Conservation (phyloP, 78 protist species). For the Dictyostelium firmibasis region DNA sequence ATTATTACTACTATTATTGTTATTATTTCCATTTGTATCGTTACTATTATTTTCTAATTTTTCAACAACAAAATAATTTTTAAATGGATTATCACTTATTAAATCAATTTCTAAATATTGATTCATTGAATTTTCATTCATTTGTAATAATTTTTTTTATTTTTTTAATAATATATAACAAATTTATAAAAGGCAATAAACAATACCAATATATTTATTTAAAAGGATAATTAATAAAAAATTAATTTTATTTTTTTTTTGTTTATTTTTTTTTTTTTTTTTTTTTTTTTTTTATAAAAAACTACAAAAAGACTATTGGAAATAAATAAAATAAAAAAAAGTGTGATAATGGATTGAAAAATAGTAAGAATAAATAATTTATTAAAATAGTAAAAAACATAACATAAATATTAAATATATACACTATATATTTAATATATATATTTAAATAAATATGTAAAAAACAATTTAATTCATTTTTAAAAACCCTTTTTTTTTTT, state of each 20-base stretch:
- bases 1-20: not conserved
- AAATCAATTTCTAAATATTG: conserved; percentile 1
- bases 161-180: too few species aligned
- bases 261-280: too few species aligned
- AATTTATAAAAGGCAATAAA: too few species aligned
- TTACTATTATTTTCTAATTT: not conserved
- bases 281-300: too few species aligned
- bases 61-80: not conserved
- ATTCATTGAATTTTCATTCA: not conserved
- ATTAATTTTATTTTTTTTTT: too few species aligned
- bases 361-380: not conserved
- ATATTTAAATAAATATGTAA: not conserved
- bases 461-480: not conserved
- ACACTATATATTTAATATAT: not conserved
- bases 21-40: not conserved
- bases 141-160: not conserved
- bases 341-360: not conserved
- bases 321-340: too few species aligned
- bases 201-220: too few species aligned
- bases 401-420: not conserved
- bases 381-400: not conserved
- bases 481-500: not conserved
- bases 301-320: not conserved
- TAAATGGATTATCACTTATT: conserved; percentile 11
- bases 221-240: too few species aligned